A percentile compares a stretch with the other conserved stretches of the same genome.
These are phyloP conservation scores for Debaryomyces hansenii DNA, from an alignment of 805 yeast genomes.

Conservation along the genomic window DNA sequence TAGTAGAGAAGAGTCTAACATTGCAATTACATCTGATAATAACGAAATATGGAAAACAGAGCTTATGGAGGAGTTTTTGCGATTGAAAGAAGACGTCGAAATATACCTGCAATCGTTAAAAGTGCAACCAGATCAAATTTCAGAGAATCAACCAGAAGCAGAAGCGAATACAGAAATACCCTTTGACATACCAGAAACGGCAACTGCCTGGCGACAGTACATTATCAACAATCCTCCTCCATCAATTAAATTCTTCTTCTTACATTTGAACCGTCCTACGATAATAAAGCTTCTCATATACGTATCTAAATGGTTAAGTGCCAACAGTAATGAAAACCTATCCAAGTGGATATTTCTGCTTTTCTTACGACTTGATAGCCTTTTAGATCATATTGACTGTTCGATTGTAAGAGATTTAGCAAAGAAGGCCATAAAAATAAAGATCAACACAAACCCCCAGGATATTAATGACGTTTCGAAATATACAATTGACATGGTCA, in stretches of 20 bases:
- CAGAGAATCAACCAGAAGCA: conserved; percentile 1
- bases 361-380: conserved; percentile 34
- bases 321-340: conserved; percentile 21
- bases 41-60: conserved; percentile 1
- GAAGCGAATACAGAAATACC: conserved; percentile 7
- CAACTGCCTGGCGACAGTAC: conserved; percentile 31
- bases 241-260: conserved; percentile 16
- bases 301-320: conserved; percentile 39
- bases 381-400: conserved; percentile 31
- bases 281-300: conserved; percentile 34
- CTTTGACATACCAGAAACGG: conserved; percentile 20
- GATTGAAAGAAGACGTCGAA: conserved; percentile 1
- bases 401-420: conserved; percentile 38
- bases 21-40: not conserved
- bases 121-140: not conserved
- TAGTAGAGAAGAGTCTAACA: not conserved
- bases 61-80: conserved; percentile 1
- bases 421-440: conserved; percentile 34
- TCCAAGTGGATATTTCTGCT: conserved; percentile 38
- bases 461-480: conserved; percentile 11
- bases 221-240: conserved; percentile 32
- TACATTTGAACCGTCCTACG: conserved; percentile 28
- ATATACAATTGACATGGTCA: conserved; percentile 30
- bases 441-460: conserved; percentile 7
- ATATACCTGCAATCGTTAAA: not conserved